phyloP scores from a whole-genome alignment of 1,284 basidiomycete genomes.

The Ustilago nuda region DNA sequence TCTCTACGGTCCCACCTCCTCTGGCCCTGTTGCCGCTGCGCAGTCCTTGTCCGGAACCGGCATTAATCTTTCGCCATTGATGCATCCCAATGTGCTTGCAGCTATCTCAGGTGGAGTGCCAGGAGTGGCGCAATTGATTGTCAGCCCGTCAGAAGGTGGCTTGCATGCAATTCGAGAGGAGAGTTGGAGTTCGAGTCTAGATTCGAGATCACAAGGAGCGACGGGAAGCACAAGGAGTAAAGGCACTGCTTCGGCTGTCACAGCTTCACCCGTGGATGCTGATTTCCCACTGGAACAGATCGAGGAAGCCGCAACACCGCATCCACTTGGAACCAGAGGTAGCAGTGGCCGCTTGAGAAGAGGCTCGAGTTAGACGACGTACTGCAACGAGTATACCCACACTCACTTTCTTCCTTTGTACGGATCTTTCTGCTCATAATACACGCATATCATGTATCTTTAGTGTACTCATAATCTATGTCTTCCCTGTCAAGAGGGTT shows the following conservation, averaged over 20 bases:
- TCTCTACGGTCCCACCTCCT: slow-evolving; percentile 6
- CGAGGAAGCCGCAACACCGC: slow-evolving; percentile 23
- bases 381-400: not conserved
- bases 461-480: slow-evolving; percentile 5
- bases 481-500: not conserved
- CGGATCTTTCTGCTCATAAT: not conserved
- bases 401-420: slow-evolving; percentile 1
- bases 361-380: not conserved
- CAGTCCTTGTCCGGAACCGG: slow-evolving; percentile 9
- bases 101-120: slow-evolving; percentile 17
- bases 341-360: not conserved
- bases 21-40: not conserved
- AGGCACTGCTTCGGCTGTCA: slow-evolving; percentile 16
- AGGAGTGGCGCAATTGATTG: slow-evolving; percentile 24
- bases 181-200: slow-evolving; percentile 46
- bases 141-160: slow-evolving; percentile 46
- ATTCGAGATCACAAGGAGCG: slow-evolving; percentile 33
- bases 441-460: slow-evolving; percentile 3
- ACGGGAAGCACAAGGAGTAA: slow-evolving; percentile 29
- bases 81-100: slow-evolving; percentile 24
- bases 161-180: slow-evolving; percentile 57
- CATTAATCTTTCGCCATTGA: slow-evolving; percentile 21
- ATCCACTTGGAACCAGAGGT: slow-evolving; percentile 1
- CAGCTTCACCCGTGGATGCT: slow-evolving; percentile 29
- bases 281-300: slow-evolving; percentile 32